Conservation (phyloP, 805 yeast species). For the Spathaspora passalidarum region DNA sequence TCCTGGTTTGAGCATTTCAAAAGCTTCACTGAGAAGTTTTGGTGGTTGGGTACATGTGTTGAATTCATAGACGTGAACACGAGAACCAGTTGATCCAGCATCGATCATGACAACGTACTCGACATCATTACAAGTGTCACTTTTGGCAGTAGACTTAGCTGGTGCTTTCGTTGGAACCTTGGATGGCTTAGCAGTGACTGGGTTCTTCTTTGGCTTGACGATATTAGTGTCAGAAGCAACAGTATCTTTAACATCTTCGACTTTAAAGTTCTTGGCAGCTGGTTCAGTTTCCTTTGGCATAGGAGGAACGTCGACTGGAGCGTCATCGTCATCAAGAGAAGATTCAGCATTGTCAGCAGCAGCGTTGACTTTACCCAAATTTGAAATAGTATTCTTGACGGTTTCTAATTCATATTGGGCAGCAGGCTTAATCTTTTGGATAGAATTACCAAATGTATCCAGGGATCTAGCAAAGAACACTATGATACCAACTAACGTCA, state of each 20-base stretch:
- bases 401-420: constrained; percentile 16
- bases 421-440: constrained; percentile 29
- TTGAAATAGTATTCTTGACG: background rate
- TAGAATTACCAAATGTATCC: constrained; percentile 27
- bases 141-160: background rate
- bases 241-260: too few species aligned
- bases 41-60: constrained; percentile 87
- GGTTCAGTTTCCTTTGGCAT: background rate
- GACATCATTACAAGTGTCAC: constrained; percentile 28
- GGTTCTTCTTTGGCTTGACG: constrained; percentile 11
- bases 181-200: constrained; percentile 21
- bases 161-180: background rate
- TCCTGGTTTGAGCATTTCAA: constrained; percentile 91
- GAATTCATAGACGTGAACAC: constrained; percentile 92
- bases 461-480: constrained; percentile 48
- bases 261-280: too few species aligned
- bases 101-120: constrained; percentile 92
- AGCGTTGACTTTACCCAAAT: constrained; percentile 8
- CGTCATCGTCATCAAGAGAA: constrained; percentile 12
- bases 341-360: constrained; percentile 16
- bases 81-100: constrained; percentile 97
- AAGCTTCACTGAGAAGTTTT: constrained; percentile 69
- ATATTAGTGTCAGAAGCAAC: constrained; percentile 4
- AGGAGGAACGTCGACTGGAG: background rate
- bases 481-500: constrained; percentile 49